phyloP scores from a whole-genome alignment of 768 basidiomycete genomes.

The Zangia roseola region DNA sequence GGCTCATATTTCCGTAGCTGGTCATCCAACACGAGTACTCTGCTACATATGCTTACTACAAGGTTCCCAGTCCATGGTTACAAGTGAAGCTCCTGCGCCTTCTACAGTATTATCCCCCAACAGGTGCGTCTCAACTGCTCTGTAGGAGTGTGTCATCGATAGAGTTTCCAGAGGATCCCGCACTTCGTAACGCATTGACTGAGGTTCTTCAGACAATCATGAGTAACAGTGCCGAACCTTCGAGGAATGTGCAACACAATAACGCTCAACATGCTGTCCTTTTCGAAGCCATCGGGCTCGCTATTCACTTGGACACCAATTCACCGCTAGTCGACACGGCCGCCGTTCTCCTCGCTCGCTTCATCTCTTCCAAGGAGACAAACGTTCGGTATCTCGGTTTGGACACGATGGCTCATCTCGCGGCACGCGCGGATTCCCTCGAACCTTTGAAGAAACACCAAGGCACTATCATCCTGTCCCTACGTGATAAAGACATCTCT shows the following conservation, averaged over 20 bases:
- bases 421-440: slow-evolving; percentile 88
- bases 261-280: slow-evolving; percentile 98
- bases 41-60: slow-evolving; percentile 93
- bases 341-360: slow-evolving; percentile 87
- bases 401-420: slow-evolving; percentile 98
- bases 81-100: slow-evolving; percentile 94
- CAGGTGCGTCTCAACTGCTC: slow-evolving; percentile 53
- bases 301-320: slow-evolving; percentile 92
- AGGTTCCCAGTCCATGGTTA: slow-evolving; percentile 96
- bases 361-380: slow-evolving; percentile 97
- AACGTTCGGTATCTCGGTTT: slow-evolving; percentile 97
- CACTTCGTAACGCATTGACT: slow-evolving; percentile 72
- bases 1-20: slow-evolving; percentile 49
- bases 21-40: slow-evolving; percentile 89
- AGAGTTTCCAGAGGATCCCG: slow-evolving; percentile 68
- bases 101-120: slow-evolving; percentile 93
- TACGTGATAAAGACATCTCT: slow-evolving; percentile 96
- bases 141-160: slow-evolving; percentile 3
- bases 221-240: slow-evolving; percentile 86
- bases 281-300: slow-evolving; percentile 95
- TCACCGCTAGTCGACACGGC: slow-evolving; percentile 87
- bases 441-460: slow-evolving; percentile 95
- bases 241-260: slow-evolving; percentile 95
- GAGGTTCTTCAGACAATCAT: slow-evolving; percentile 87
- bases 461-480: slow-evolving; percentile 88